Evolutionary conservation across 1,284 basidiomycete genomes (phyloP).

Genomic region (Stygiomarasmius scandens): DNA sequence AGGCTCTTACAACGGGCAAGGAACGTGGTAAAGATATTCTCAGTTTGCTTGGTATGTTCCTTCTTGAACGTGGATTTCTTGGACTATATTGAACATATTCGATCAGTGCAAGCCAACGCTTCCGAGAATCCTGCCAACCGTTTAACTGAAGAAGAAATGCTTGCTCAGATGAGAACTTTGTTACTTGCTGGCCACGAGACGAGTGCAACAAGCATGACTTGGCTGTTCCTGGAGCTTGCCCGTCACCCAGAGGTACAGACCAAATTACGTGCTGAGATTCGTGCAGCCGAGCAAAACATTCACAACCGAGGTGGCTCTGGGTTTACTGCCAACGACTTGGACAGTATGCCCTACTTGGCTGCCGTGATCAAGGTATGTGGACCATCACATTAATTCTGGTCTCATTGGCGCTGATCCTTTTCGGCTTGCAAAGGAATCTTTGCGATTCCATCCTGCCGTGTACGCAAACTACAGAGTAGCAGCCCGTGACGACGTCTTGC

Average conservation of each 20-base stretch:
- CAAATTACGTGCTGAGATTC: constrained; percentile 42
- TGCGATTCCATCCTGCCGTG: constrained; percentile 47
- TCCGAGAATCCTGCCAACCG: constrained; percentile 38
- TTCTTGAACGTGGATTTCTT: too few species aligned
- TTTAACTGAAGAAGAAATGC: constrained; percentile 44
- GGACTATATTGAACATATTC: too few species aligned
- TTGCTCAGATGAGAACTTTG: constrained; percentile 42
- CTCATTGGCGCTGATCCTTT: not conserved
- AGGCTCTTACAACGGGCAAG: constrained; percentile 43
- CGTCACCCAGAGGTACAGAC: constrained; percentile 38
- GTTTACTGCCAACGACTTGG: constrained; percentile 43
- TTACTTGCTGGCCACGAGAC: constrained; percentile 12
- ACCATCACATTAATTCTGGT: not conserved
- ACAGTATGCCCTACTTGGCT: constrained; percentile 44
- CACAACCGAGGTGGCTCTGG: constrained; percentile 37
- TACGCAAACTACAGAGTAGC: constrained; percentile 46
- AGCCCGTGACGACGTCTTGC: constrained; percentile 13
- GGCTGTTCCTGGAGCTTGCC: constrained; percentile 45
- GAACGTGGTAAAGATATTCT: constrained; percentile 18
- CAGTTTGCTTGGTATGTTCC: constrained; percentile 16
- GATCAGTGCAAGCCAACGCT: constrained; percentile 47
- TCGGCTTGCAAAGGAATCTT: constrained; percentile 37
- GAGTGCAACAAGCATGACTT: constrained; percentile 32
- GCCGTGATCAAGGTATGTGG: constrained; percentile 46
- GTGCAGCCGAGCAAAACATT: constrained; percentile 34